Base-by-base conservation (phyloP, 257 asterid genomes). In the Nicotiana obtusifolia region DNA sequence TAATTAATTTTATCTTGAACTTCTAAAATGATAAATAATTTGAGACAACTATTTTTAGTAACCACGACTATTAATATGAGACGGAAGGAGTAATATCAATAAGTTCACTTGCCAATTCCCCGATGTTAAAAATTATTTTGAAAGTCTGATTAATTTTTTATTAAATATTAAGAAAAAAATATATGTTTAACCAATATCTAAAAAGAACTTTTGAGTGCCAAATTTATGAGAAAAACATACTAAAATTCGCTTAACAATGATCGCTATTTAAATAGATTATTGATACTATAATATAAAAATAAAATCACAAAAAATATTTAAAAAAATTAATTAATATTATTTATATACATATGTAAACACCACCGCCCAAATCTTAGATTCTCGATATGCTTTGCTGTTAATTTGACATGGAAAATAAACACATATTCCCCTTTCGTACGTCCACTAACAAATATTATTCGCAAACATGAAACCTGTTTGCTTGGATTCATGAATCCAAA, bases 361-460 rank as follows among this genome's bases (percentile, higher is more conserved):
- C 7, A 71, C 78, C 78, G 78, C 14, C 78, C 78, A 71, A 71
- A 44, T 71, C 15, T 44, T 5, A 71, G 78, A 71, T 71, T 44
- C 60, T 71, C 78, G 78, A 71, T 71, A 44, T 0, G 78, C 78
- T 71, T 71, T 71, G 78, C 59, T 71, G 78, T 71, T 71, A 5
- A 44, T 7, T 44, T 71, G 35, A 69, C 57, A 41, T 20, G 30
- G n/a, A 69, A 69, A 37, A 37, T 10, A 69, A 35, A 69, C n/a
- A 37, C 9, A 6, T 64, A 64, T 71, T 44, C 35, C 59, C 0
- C 33, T 13, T 22, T 71, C 22, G 35, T 71, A 71, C 60, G 35
- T 37, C 78, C 78, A 71, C 59, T 71, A 20, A 44, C 78, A 71
- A 41, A 44, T 41, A 44, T 71, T 68, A 44, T 71, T 44, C 16